phyloP scores from a whole-genome alignment of 306 rosid genomes.

The Gillenia trifoliata region DNA sequence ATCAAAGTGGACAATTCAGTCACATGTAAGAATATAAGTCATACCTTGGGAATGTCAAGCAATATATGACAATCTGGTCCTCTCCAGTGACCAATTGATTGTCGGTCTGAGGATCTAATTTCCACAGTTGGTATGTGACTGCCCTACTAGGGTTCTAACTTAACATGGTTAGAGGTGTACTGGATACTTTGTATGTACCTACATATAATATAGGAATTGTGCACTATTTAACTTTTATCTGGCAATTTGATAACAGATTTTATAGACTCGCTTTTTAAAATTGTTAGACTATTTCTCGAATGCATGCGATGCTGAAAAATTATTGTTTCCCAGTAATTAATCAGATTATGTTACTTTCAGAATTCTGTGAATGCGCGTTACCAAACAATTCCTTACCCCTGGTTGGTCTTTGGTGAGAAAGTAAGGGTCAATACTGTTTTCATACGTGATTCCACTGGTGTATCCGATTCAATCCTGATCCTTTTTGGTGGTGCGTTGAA shows the following conservation, averaged over 20 bases:
- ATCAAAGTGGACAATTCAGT: not conserved
- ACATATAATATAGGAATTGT: not conserved
- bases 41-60: not conserved
- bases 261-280: not conserved
- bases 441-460: constrained; percentile 93
- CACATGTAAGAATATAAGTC: not conserved
- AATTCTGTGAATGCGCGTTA: constrained; percentile 90
- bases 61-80: not conserved
- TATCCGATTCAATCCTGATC: constrained; percentile 82
- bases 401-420: constrained; percentile 97
- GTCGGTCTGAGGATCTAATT: not conserved
- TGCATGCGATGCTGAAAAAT: not conserved
- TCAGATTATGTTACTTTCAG: constrained; percentile 45
- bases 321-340: not conserved
- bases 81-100: not conserved
- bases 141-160: not conserved
- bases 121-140: not conserved
- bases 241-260: not conserved
- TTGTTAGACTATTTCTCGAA: too few relatives aligned
- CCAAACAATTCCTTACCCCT: constrained; percentile 92
- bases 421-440: constrained; percentile 89
- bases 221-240: not conserved
- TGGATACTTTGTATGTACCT: not conserved
- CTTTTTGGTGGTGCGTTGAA: constrained; percentile 77
- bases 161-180: not conserved